Evolutionary conservation across 371 early-diverging fungal species (phyloP), one percentile per base, ranked within the genome.

Genomic region (Rhizopus sp.): DNA sequence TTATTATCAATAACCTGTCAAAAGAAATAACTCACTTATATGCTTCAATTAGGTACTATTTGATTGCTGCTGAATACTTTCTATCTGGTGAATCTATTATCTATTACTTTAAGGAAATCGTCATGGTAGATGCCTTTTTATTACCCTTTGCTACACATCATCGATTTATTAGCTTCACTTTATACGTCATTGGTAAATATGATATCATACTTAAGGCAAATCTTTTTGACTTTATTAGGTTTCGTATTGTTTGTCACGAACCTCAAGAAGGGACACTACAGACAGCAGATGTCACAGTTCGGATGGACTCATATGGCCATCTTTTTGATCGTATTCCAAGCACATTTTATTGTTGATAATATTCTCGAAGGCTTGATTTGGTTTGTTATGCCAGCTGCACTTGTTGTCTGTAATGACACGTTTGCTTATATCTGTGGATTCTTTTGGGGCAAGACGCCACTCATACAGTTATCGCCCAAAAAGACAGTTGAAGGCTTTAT

Each of bases 401-500:
- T 99, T 37, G 99, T 99, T n/a, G 89, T 97, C 48, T 85, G 88
- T 54, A 99, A 99, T 81, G 99, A 99, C 70, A 95, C 96, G 38
- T 90, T 90, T 68, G 99, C 99, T 9, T 99, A 99, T 72, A 77
- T 98, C 40, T 91, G 91, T 72, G 99, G 98, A 7, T 93, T 94
- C 75, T 92, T 94, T 68, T 91, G 80, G 70, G 99, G 99, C 4
- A 82, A 87, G 45, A 97, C 95, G n/a, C 97, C 91, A 5, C 79
- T 99, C 37, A 98, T 96, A 61, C 84, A 87, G 65, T 78, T 99
- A 7, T 91, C 92, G 62, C 99, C 99, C 15, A 99, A 99, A 71
- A 99, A 99, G 84, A 99, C 99, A n/a, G 92, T 95, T 72, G 99
- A 99, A 74, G 99, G 99, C 5, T 99, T 98, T 66, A 80, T 98